Conservation (phyloP, 2,329 filamentous ascomycete genomes). For the Rasamsonia emersonii region DNA sequence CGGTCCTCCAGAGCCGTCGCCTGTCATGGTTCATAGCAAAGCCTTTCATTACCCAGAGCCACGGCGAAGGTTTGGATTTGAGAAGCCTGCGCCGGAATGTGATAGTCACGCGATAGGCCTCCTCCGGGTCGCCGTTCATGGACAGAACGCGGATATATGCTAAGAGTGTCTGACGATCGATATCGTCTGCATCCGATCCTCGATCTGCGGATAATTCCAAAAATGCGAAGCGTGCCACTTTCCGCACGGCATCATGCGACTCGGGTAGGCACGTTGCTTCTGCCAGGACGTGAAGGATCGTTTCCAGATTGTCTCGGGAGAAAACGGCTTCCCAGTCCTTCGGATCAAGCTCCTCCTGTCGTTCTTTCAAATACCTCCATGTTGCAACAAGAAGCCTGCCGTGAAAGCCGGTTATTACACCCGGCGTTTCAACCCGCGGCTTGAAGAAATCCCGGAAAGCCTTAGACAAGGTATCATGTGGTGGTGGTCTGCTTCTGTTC, state of each 20-base stretch:
- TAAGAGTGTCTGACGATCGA: constrained; percentile 30
- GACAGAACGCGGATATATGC: constrained; percentile 45
- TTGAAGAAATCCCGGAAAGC: constrained; percentile 59
- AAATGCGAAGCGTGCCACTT: constrained; percentile 32
- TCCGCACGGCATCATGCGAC: constrained; percentile 29
- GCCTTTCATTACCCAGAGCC: constrained; percentile 50
- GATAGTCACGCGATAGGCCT: constrained; percentile 43
- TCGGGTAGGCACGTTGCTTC: constrained; percentile 27
- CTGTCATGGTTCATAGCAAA: constrained; percentile 51
- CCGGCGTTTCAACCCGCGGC: constrained; percentile 42
- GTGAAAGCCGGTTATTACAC: constrained; percentile 55
- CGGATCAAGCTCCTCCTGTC: constrained; percentile 20
- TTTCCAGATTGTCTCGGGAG: constrained; percentile 30
- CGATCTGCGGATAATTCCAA: constrained; percentile 27
- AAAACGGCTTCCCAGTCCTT: constrained; percentile 29
- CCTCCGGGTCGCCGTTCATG: constrained; percentile 46
- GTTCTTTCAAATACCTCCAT: constrained; percentile 50
- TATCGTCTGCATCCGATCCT: constrained; percentile 33
- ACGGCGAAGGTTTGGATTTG: constrained; percentile 25
- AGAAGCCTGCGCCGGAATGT: constrained; percentile 29
- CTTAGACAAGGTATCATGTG: constrained; percentile 52
- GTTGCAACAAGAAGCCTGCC: constrained; percentile 53
- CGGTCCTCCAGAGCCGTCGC: constrained; percentile 50
- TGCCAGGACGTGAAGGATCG: constrained; percentile 31
- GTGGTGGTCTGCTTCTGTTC: constrained; percentile 57